These are phyloP conservation scores for Trebouxia sp. DNA, from an alignment of 139 green algal species.

Conservation along the genomic window DNA sequence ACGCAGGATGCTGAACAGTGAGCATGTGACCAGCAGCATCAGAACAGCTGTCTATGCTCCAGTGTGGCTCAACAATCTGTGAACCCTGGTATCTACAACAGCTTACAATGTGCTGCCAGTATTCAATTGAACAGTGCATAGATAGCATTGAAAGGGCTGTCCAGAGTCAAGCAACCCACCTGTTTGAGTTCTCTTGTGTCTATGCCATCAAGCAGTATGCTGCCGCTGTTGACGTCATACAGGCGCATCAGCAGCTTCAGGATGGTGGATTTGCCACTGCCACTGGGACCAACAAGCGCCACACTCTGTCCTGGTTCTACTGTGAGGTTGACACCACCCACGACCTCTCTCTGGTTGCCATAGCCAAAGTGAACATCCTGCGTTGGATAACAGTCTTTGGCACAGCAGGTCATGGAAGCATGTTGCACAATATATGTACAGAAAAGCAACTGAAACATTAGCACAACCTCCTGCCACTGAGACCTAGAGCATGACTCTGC, in stretches of 20 bases:
- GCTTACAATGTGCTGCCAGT: too few species aligned
- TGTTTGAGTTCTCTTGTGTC: conserved; percentile 54
- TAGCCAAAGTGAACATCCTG: conserved; percentile 76
- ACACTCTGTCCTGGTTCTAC: conserved; percentile 54
- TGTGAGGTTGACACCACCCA: conserved; percentile 53
- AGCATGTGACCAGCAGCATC: too few species aligned
- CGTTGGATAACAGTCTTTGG: too few species aligned
- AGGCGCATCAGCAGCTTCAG: conserved; percentile 68
- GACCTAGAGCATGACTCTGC: conserved; percentile 45
- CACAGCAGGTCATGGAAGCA: conserved; percentile 28
- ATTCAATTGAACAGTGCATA: too few species aligned
- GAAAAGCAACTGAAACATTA: neutral
- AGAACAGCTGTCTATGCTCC: too few species aligned
- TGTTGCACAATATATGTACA: neutral
- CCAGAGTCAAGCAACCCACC: neutral
- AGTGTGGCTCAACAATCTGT: too few species aligned
- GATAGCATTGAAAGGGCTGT: neutral
- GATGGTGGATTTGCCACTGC: conserved; percentile 62
- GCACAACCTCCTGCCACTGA: conserved; percentile 35
- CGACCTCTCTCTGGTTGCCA: conserved; percentile 47
- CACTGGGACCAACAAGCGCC: conserved; percentile 43
- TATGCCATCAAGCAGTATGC: conserved; percentile 69
- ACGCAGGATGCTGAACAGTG: too few species aligned
- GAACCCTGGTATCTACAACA: too few species aligned
- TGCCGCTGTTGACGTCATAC: conserved; percentile 63